Base-by-base conservation (phyloP, 768 basidiomycete genomes). In the Termitomyces sp. region DNA sequence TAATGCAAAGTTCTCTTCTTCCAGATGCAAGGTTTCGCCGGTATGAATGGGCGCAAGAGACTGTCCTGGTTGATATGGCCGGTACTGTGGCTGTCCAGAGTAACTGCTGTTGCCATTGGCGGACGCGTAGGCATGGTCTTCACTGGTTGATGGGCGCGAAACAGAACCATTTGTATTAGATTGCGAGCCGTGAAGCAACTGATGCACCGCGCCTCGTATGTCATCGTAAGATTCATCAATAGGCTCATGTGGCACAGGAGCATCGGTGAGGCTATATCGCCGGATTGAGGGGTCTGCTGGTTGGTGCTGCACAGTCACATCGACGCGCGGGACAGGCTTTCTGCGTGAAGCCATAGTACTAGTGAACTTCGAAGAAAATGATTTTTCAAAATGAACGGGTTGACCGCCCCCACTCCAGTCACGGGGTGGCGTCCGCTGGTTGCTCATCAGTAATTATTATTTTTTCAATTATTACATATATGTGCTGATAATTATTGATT, bases 21-120 rank as follows among this genome's bases (percentile, higher is more conserved):
- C 77, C 9, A 84, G 64, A 47, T 84, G 77, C 19, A 85, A 72
- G 0, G 83, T 84, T 66, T 86, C 84, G 34, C 84, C 84, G 6
- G 84, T 85, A 52, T 80, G 71, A 42, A 86, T 85, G 0, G 84
- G 83, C 34, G 74, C 79, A 15, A 86, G 70, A 50, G 74, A 74
- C 62, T 85, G 83, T 2, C 84, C 84, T 24, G 82, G 84, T 54
- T 82, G 77, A 59, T 86, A 86, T 52, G 77, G 77, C 24, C 63
- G 66, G 54, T 76, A 77, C 51, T 68, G 62, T 48, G 21, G 62
- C 6, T 35, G 49, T 41, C 37, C 45, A 32, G 32, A n/a, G 34
- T 32, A 9, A 22, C 38, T 12, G n/a, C 32, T 30, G 12, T 38
- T 32, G 26, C 15, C 42, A 46, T 22, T 50, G 11, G 24, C 35